Evolutionary conservation across 2,329 filamentous ascomycete species (phyloP).

Genomic region (Pestalotiopsis sp.): DNA sequence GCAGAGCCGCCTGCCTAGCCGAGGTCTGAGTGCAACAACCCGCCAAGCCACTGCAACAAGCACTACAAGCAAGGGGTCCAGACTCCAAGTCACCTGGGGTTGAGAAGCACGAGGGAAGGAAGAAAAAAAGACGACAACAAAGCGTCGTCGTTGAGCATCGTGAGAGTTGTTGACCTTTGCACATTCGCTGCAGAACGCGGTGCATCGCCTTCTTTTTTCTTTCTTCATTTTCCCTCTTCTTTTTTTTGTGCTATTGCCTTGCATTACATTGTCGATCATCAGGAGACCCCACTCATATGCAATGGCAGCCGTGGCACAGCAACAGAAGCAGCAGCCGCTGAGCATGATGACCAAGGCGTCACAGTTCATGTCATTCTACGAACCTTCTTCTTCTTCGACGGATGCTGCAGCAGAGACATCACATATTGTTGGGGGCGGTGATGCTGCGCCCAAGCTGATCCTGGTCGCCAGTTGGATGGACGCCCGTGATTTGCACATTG

Average conservation of each 20-base stretch:
- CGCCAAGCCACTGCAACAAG: neutral
- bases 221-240: neutral
- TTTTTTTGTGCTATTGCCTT: neutral
- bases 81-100: neutral
- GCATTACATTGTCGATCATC: neutral
- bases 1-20: neutral
- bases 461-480: conserved; percentile 52
- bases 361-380: conserved; percentile 26
- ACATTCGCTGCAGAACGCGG: neutral
- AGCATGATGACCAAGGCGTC: conserved; percentile 29
- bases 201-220: neutral
- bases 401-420: neutral
- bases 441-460: conserved; percentile 43
- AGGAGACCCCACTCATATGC: neutral
- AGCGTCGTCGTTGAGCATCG: neutral
- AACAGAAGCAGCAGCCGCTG: conserved; percentile 16
- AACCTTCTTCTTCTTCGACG: conserved; percentile 13
- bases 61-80: neutral
- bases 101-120: neutral
- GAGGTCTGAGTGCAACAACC: neutral
- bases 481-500: conserved; percentile 48
- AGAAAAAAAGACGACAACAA: neutral
- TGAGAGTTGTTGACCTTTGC: neutral
- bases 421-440: neutral
- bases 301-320: conserved; percentile 10